These are phyloP conservation scores for Neonectria hederae DNA, from an alignment of 2,329 filamentous ascomycete species.

Conservation along the genomic window DNA sequence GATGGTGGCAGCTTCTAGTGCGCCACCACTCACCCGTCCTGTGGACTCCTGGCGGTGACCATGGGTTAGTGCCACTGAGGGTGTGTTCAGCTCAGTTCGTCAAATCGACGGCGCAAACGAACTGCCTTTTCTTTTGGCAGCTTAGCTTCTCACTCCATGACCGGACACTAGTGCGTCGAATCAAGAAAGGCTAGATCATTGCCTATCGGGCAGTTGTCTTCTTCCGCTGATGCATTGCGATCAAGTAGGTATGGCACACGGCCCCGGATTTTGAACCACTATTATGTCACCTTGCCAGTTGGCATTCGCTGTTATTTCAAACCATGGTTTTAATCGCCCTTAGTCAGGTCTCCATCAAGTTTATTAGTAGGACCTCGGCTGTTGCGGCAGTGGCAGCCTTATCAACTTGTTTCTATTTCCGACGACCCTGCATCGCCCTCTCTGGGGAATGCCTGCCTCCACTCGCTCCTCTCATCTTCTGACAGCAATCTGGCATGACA, in stretches of 20 bases:
- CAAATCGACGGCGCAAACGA: no score
- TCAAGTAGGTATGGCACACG: slow-evolving; percentile 13
- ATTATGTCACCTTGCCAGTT: slow-evolving; percentile 9
- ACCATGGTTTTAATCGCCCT: not conserved
- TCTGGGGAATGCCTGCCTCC: slow-evolving; percentile 21
- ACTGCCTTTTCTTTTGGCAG: not conserved
- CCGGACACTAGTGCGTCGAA: not conserved
- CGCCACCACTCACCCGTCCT: slow-evolving; percentile 12
- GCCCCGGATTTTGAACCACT: slow-evolving; percentile 12
- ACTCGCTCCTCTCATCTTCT: not conserved
- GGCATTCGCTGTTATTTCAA: not conserved
- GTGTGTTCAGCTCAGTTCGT: not conserved
- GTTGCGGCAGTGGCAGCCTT: slow-evolving; percentile 23
- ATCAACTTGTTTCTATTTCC: slow-evolving; percentile 18
- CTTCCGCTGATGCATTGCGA: slow-evolving; percentile 18
- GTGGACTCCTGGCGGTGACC: not conserved
- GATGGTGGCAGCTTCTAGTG: slow-evolving; percentile 29
- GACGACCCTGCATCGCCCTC: slow-evolving; percentile 13
- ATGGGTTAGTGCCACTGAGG: slow-evolving; percentile 12
- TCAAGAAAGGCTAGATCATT: not conserved
- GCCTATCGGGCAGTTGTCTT: not conserved
- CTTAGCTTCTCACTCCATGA: not conserved
- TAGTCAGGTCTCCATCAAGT: slow-evolving; percentile 15
- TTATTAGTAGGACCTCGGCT: slow-evolving; percentile 2
- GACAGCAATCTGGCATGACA: not conserved